Evolutionary conservation across 2,329 filamentous ascomycete species (phyloP).

Genomic region (Tricladium varicosporioides): DNA sequence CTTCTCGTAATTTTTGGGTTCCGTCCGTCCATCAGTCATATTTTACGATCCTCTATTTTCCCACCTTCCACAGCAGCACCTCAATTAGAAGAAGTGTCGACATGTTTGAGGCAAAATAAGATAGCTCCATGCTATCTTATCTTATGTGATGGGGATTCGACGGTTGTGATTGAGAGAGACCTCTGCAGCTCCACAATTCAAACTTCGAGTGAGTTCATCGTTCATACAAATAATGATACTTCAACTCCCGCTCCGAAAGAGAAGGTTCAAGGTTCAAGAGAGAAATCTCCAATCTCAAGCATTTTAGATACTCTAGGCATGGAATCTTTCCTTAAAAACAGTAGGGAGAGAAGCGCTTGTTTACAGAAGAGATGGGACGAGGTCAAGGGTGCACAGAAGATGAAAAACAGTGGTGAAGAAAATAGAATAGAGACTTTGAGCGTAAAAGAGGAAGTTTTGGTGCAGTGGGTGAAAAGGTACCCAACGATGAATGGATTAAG

Average conservation of each 20-base stretch:
- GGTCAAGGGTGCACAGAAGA: slow-evolving; percentile 23
- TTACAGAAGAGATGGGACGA: slow-evolving; percentile 39
- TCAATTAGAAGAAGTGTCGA: slow-evolving; percentile 18
- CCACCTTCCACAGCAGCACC: slow-evolving; percentile 15
- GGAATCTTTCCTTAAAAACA: slow-evolving; percentile 34
- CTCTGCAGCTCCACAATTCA: slow-evolving; percentile 41
- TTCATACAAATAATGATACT: slow-evolving; percentile 6
- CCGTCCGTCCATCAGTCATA: slow-evolving; percentile 51
- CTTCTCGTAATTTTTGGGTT: slow-evolving; percentile 52
- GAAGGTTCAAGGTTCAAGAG: no score
- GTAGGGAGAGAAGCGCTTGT: slow-evolving; percentile 34
- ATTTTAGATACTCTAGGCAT: slow-evolving; percentile 11
- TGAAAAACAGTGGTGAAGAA: slow-evolving; percentile 15
- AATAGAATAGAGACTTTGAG: slow-evolving; percentile 18
- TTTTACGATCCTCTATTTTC: slow-evolving; percentile 40
- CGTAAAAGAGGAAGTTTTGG: slow-evolving; percentile 36
- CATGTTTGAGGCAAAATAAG: slow-evolving; percentile 36
- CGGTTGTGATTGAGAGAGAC: slow-evolving; percentile 56
- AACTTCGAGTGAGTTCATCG: slow-evolving; percentile 4
- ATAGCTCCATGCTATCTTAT: slow-evolving; percentile 57
- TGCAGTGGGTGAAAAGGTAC: slow-evolving; percentile 47
- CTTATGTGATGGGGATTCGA: slow-evolving; percentile 48
- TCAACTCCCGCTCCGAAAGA: no score
- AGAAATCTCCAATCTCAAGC: neutral
- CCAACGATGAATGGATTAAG: slow-evolving; percentile 56